phyloP scores from a whole-genome alignment of 257 asterid genomes.

The Solanum neorickii region DNA sequence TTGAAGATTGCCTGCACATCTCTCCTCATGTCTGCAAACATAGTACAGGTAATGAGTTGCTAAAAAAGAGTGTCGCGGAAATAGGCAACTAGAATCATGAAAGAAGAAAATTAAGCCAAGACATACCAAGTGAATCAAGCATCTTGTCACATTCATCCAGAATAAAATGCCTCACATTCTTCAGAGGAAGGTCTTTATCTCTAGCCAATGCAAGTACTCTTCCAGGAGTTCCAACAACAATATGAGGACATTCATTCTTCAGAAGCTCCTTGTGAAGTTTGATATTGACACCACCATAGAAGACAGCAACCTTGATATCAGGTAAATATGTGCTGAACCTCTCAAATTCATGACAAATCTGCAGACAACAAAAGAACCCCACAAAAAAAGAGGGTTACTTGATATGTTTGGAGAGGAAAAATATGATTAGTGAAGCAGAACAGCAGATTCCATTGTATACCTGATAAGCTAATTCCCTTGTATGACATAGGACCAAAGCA shows the following conservation, averaged over 20 bases:
- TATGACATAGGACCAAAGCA: conserved; percentile 75
- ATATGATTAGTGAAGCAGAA: not conserved
- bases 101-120: not conserved
- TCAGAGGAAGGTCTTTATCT: conserved; percentile 62
- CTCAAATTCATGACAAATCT: conserved; percentile 90
- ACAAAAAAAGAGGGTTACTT: not conserved
- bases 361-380: conserved; percentile 1
- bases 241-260: conserved; percentile 91
- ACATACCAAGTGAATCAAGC: conserved; percentile 88
- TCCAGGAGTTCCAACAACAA: conserved; percentile 94
- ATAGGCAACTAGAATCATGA: not conserved
- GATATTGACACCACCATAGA: conserved; percentile 82
- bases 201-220: conserved; percentile 75
- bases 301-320: conserved; percentile 75
- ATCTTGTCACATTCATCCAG: conserved; percentile 93
- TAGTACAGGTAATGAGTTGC: not conserved
- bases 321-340: conserved; percentile 77
- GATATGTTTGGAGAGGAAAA: not conserved
- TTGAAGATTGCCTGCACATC: conserved; percentile 91
- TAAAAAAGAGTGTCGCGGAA: not conserved
- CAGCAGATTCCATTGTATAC: conserved; percentile 9
- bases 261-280: conserved; percentile 74
- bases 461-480: conserved; percentile 91
- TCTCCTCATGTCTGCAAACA: conserved; percentile 68
- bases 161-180: conserved; percentile 82